Evolutionary conservation across 345 rosid species (phyloP), one percentile per base, ranked within the genome.

Genomic region (Reutealis trisperma): DNA sequence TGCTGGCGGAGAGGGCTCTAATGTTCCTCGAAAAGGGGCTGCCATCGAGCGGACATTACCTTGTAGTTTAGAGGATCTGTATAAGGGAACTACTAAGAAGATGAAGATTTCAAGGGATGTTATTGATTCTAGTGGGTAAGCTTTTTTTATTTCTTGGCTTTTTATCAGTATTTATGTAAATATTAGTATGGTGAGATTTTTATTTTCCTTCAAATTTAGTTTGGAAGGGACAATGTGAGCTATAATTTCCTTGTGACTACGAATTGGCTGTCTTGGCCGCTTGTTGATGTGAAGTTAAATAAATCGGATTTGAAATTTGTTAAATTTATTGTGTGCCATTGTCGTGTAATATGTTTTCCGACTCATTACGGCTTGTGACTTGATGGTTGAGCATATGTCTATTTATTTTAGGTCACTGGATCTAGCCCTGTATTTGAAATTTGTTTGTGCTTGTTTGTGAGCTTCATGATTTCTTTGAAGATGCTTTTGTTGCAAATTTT

Each of bases 41-140:
- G 80, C 97, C 10, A 90, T 92, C 2, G 97, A 94, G 82, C 80
- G 92, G 75, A 81, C 90, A 10, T 85, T 92, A 83, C 90, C 94
- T 2, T 94, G 94, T 81, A 92, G 96, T 84, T 89, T 94, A 85
- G 98, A 92, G 86, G 98, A 94, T 71, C 78, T 94, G 71, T 94
- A 85, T 60, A 94, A 90, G 73, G 98, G 98, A 34, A 87, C 87
- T 59, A 87, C 96, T 61, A 94, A 89, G 92, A 94, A 92, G 85
- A 90, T 94, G 95, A 94, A 94, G 88, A 91, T 94, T 74, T 92
- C 98, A 3, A 82, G 97, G 74, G 97, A 92, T 64, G 92, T 88
- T 15, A 79, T 72, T 58, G 97, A 94, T 81, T 70, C 84, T 7
- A 82, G 77, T 75, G 89, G 97, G 98, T 92, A 78, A 84, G 90